A percentile compares a stretch with the other conserved stretches of the same genome.
Conservation (phyloP, 2,329 filamentous ascomycete genomes). For the Aspergillus unguis region DNA sequence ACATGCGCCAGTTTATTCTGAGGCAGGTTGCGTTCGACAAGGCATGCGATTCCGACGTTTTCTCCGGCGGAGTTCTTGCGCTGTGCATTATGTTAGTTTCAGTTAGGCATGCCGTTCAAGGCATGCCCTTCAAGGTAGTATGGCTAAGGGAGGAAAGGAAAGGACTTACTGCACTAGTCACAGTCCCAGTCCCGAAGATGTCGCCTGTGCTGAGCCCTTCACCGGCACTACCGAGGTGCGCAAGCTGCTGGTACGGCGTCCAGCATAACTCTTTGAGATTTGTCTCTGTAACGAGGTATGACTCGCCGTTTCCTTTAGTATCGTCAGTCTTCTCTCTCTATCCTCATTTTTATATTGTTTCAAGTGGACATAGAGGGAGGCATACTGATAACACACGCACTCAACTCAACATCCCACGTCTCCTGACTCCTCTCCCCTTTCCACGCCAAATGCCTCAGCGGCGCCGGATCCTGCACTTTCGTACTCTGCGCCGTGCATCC, state of each 20-base stretch:
- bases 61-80: conserved; percentile 10
- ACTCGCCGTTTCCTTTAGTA: conserved; percentile 23
- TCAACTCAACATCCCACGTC: conserved; percentile 14
- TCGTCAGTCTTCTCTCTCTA: neutral
- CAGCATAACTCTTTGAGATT: conserved; percentile 27
- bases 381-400: conserved; percentile 10
- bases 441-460: conserved; percentile 12
- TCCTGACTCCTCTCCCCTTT: neutral
- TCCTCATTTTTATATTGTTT: too few species aligned
- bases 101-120: neutral
- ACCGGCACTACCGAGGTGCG: conserved; percentile 21
- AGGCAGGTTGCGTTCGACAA: conserved; percentile 12
- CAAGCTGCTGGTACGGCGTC: conserved; percentile 26
- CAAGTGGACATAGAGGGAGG: too few species aligned
- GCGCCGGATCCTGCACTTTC: conserved; percentile 3
- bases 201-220: conserved; percentile 24
- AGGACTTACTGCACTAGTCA: conserved; percentile 18
- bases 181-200: conserved; percentile 26
- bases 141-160: neutral
- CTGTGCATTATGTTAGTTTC: neutral
- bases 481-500: neutral
- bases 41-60: conserved; percentile 14
- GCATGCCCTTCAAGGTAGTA: neutral
- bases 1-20: conserved; percentile 5
- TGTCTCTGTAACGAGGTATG: conserved; percentile 16